A percentile compares a stretch with the other conserved stretches of the same genome.
Evolutionary conservation across 148 eudicot species (phyloP).

Genomic region (Amaranthus hypochondriacus): DNA sequence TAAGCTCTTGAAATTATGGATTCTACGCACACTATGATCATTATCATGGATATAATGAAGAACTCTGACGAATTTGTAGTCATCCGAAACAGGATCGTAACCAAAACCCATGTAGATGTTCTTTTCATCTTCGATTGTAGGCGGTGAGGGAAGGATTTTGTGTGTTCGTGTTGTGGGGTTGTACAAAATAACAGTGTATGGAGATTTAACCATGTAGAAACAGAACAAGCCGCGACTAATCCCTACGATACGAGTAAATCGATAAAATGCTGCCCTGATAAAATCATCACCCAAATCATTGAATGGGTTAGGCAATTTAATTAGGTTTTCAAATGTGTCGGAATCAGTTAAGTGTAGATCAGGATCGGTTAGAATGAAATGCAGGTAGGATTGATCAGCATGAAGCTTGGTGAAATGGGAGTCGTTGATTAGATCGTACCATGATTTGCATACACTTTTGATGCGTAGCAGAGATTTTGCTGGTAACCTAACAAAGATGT

Average conservation of each 20-base stretch:
- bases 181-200: background rate
- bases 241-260: background rate
- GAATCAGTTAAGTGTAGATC: background rate
- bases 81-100: background rate
- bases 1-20: too few species aligned
- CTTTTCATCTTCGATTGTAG: background rate
- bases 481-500: background rate
- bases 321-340: background rate
- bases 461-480: slow-evolving; percentile 17
- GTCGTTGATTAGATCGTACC: slow-evolving; percentile 14
- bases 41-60: background rate
- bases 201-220: background rate
- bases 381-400: slow-evolving; percentile 16
- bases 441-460: slow-evolving; percentile 19
- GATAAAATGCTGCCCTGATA: background rate
- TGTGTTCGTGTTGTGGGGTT: slow-evolving; percentile 8
- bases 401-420: slow-evolving; percentile 15
- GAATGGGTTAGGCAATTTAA: background rate
- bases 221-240: background rate
- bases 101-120: background rate
- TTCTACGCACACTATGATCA: too few species aligned
- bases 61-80: slow-evolving; percentile 5
- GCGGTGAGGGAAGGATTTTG: background rate
- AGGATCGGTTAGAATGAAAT: background rate
- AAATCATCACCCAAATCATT: background rate